These are phyloP conservation scores for Polyplosphaeria fusca DNA, from an alignment of 495 filamentous ascomycete species.

Conservation along the genomic window DNA sequence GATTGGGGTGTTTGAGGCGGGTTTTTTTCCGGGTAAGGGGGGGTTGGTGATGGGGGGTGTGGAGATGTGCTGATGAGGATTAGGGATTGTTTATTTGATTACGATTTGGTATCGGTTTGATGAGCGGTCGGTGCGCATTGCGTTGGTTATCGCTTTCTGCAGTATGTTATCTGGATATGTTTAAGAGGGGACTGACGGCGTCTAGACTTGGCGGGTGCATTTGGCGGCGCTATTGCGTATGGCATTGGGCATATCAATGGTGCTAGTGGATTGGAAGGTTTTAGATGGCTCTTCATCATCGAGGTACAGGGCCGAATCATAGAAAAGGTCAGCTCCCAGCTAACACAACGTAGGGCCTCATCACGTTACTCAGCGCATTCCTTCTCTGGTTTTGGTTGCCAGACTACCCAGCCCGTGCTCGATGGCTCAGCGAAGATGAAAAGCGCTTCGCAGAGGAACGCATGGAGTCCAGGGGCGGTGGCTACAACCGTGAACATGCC, in stretches of 20 bases:
- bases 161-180: too few species aligned
- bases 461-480: conserved; percentile 18
- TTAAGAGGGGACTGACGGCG: too few species aligned
- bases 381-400: conserved; percentile 3
- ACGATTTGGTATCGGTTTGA: conserved; percentile 23
- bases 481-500: conserved; percentile 23
- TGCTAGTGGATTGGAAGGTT: conserved; percentile 21
- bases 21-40: conserved; percentile 8
- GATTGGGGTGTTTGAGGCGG: conserved; percentile 13
- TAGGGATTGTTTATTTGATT: conserved; percentile 21
- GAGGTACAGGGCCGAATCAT: conserved; percentile 2
- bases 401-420: conserved; percentile 1
- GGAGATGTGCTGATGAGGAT: neutral
- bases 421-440: conserved; percentile 7
- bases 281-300: conserved; percentile 26
- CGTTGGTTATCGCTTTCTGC: conserved; percentile 22
- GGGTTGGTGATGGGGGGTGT: too few species aligned
- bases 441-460: conserved; percentile 4
- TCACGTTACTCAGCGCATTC: neutral
- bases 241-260: conserved; percentile 25
- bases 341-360: neutral
- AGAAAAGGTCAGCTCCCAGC: too few species aligned
- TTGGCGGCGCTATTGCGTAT: conserved; percentile 26
- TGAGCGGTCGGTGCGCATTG: conserved; percentile 20
- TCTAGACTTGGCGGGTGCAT: conserved; percentile 26